Conservation (phyloP, 1,284 basidiomycete genomes). For the Microbotryum lychnidis-dioicae region DNA sequence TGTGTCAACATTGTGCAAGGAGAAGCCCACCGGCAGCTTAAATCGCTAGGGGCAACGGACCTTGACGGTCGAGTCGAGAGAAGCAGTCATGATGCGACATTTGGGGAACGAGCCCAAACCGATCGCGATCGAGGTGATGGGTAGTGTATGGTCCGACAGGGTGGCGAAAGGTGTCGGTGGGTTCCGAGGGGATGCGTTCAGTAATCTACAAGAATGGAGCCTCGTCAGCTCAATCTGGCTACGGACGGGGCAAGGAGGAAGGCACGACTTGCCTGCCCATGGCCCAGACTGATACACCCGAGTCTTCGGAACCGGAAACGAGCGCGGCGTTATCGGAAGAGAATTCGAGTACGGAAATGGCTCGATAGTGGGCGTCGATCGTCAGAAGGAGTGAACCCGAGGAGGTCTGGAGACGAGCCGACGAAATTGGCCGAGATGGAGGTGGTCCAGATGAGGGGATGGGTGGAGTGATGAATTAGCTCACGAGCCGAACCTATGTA, state of each 20-base stretch:
- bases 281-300: conserved; percentile 79
- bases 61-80: conserved; percentile 86
- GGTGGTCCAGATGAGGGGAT: neutral
- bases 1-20: too few species aligned
- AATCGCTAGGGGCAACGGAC: conserved; percentile 41
- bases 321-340: conserved; percentile 70
- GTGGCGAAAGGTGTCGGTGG: conserved; percentile 64
- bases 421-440: conserved; percentile 13
- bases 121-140: conserved; percentile 70
- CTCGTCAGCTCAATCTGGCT: neutral
- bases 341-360: conserved; percentile 72
- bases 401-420: conserved; percentile 53
- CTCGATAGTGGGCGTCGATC: conserved; percentile 92
- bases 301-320: conserved; percentile 80
- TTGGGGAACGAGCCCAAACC: conserved; percentile 67
- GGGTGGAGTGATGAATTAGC: conserved; percentile 15
- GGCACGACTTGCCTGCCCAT: conserved; percentile 57
- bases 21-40: conserved; percentile 16
- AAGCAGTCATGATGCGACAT: conserved; percentile 66
- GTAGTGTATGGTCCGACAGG: conserved; percentile 83
- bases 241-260: conserved; percentile 19
- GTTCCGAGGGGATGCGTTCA: conserved; percentile 29
- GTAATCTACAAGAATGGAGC: conserved; percentile 1
- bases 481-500: neutral
- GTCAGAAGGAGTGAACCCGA: conserved; percentile 81